phyloP scores from a whole-genome alignment of 805 yeast genomes.

The Saccharomycopsis guyanensis region DNA sequence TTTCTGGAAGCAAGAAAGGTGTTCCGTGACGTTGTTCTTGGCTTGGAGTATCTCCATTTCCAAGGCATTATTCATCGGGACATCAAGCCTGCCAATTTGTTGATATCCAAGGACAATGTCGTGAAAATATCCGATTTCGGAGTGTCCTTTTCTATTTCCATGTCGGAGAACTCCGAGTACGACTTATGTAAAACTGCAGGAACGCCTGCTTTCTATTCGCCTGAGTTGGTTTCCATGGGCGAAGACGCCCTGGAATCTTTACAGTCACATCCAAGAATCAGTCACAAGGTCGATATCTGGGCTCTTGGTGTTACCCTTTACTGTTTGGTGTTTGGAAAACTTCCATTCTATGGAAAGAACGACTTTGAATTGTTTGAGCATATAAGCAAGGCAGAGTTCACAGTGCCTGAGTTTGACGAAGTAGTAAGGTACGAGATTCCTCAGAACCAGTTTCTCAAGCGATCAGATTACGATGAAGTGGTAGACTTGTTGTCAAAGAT shows the following conservation, averaged over 20 bases:
- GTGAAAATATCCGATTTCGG: conserved; percentile 98
- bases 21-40: conserved; percentile 76
- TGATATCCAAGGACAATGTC: conserved; percentile 57
- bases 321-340: conserved; percentile 77
- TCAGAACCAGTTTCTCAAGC: conserved; percentile 28
- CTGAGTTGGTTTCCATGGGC: conserved; percentile 74
- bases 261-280: conserved; percentile 41
- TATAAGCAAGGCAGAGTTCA: conserved; percentile 55
- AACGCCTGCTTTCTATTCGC: conserved; percentile 95
- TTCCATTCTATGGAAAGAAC: conserved; percentile 83
- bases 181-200: conserved; percentile 96
- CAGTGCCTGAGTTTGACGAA: conserved; percentile 53
- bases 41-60: conserved; percentile 82
- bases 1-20: conserved; percentile 61
- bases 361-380: conserved; percentile 82
- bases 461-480: conserved; percentile 35
- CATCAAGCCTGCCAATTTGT: conserved; percentile 87
- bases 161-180: conserved; percentile 48
- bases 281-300: conserved; percentile 93
- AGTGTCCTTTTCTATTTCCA: conserved; percentile 64
- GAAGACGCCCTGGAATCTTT: conserved; percentile 12
- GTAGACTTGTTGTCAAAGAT: conserved; percentile 54
- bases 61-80: conserved; percentile 93
- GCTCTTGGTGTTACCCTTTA: conserved; percentile 89
- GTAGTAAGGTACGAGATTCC: conserved; percentile 23